phyloP scores from a whole-genome alignment of 2,329 filamentous ascomycete species.

The Chaetomiaceae sp. region DNA sequence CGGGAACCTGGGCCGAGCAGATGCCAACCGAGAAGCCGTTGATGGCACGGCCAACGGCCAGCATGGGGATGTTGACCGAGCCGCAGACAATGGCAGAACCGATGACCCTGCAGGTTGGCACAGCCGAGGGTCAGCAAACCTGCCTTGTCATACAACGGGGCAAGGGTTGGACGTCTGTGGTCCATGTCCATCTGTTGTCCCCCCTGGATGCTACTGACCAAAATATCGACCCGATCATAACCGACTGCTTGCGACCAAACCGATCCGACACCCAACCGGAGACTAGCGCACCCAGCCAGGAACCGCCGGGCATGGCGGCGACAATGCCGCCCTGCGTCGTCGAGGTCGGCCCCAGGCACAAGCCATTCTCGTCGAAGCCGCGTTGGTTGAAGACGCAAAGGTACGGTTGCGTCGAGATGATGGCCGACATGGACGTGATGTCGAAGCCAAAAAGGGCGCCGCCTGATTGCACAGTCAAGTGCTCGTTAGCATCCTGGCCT shows the following conservation, averaged over 20 bases:
- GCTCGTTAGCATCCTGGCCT: not conserved
- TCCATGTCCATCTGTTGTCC: not conserved
- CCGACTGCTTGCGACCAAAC: conserved; percentile 44
- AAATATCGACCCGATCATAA: conserved; percentile 46
- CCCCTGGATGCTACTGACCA: conserved; percentile 40
- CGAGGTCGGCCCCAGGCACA: conserved; percentile 48
- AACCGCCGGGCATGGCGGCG: conserved; percentile 66
- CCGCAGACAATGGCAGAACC: conserved; percentile 44
- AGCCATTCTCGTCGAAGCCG: conserved; percentile 32
- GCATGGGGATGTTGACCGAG: conserved; percentile 47
- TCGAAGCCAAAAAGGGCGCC: conserved; percentile 41
- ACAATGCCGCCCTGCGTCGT: conserved; percentile 59
- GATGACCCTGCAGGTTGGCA: conserved; percentile 36
- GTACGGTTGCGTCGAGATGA: conserved; percentile 39
- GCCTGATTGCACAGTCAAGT: conserved; percentile 24
- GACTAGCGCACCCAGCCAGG: conserved; percentile 58
- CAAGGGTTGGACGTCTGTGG: no score
- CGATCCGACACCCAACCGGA: conserved; percentile 57
- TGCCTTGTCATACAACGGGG: no score
- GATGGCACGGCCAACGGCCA: conserved; percentile 64
- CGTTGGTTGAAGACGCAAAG: conserved; percentile 40
- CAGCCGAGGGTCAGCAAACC: not conserved
- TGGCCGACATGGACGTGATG: conserved; percentile 43
- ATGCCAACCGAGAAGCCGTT: conserved; percentile 69
- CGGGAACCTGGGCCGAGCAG: conserved; percentile 65